Evolutionary conservation across 768 basidiomycete species (phyloP).

Genomic region (Boletus tomentosulus): DNA sequence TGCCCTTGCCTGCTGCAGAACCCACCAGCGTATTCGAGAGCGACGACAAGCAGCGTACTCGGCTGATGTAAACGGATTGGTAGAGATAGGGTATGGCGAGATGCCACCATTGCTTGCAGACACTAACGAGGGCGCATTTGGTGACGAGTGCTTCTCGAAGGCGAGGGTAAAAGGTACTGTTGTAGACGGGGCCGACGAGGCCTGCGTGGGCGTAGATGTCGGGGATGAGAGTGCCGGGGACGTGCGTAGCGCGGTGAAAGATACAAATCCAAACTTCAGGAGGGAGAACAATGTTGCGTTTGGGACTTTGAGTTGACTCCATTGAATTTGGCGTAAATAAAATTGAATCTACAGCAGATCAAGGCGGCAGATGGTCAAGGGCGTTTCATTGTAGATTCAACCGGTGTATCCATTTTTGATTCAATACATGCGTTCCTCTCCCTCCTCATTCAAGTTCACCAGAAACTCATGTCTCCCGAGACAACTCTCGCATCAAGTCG

Average conservation of each 20-base stretch:
- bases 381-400: too few relatives aligned
- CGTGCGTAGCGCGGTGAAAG: slow-evolving; percentile 20
- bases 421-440: too few relatives aligned
- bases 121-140: slow-evolving; percentile 24
- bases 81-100: slow-evolving; percentile 24
- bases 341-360: too few relatives aligned
- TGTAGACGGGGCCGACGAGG: slow-evolving; percentile 6
- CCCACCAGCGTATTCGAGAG: slow-evolving; percentile 12
- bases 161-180: not conserved
- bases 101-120: slow-evolving; percentile 29
- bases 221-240: slow-evolving; percentile 18
- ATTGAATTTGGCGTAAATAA: not conserved
- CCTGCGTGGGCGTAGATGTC: slow-evolving; percentile 20
- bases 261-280: slow-evolving; percentile 24
- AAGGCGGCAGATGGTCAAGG: too few relatives aligned
- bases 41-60: slow-evolving; percentile 14
- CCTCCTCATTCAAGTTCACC: too few relatives aligned
- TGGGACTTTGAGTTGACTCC: not conserved
- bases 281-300: slow-evolving; percentile 4
- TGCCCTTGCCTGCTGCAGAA: slow-evolving; percentile 9
- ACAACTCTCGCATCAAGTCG: too few relatives aligned
- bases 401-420: too few relatives aligned
- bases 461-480: too few relatives aligned
- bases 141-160: slow-evolving; percentile 22
- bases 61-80: slow-evolving; percentile 20